Percentiles rank a stretch among this genome's conserved stretches.
Evolutionary conservation across 192 early-diverging fungal species (phyloP).

Genomic region (Coemansia asiatica): DNA sequence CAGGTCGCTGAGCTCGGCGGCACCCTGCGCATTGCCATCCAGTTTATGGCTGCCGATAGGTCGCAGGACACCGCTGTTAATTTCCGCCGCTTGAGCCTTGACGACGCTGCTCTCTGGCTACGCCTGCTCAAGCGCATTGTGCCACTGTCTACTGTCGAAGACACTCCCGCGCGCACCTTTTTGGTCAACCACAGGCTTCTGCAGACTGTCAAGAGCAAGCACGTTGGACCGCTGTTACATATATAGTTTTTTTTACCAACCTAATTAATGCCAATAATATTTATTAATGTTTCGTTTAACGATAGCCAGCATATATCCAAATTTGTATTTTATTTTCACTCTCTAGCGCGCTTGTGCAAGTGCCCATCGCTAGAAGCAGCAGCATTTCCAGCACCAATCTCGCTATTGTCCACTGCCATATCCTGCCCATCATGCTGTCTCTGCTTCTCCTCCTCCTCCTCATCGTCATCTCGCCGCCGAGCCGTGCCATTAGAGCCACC

Average conservation of each 20-base stretch:
- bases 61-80: constrained; percentile 10
- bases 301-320: background rate
- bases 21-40: constrained; percentile 26
- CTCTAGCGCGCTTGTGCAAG: constrained; percentile 2
- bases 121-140: constrained; percentile 37
- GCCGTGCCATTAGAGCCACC: background rate
- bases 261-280: too few relatives aligned
- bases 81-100: constrained; percentile 25
- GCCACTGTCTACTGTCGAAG: constrained; percentile 28
- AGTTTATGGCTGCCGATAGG: constrained; percentile 26
- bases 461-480: constrained; percentile 5
- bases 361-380: background rate
- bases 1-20: constrained; percentile 32
- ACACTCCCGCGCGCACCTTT: constrained; percentile 13
- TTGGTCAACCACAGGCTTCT: constrained; percentile 38
- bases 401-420: background rate
- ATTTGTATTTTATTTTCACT: background rate
- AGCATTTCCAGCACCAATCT: background rate
- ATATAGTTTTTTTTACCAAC: constrained; percentile 4
- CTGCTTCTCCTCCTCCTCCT: constrained; percentile 25
- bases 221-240: too few relatives aligned
- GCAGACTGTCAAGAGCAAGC: constrained; percentile 16
- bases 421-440: background rate
- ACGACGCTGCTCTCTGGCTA: constrained; percentile 37
- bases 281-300: too few relatives aligned